These are phyloP conservation scores for Vickermania spadyakhi DNA, from an alignment of 208 protist species.

Conservation along the genomic window DNA sequence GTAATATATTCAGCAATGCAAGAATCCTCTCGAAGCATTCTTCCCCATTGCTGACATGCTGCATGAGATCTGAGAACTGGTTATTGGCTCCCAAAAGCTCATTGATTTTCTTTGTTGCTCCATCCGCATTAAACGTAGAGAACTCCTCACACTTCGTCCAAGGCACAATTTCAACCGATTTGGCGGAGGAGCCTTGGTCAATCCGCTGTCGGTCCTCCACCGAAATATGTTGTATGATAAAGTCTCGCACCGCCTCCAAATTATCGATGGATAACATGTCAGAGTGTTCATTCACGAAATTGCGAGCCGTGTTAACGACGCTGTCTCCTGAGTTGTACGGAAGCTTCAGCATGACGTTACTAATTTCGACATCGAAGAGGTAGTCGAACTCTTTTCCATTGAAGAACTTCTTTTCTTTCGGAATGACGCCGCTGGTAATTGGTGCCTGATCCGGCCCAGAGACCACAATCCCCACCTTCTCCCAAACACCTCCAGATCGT, in stretches of 20 bases:
- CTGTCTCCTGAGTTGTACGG: slow-evolving; percentile 88
- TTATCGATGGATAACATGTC: slow-evolving; percentile 72
- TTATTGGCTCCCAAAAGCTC: slow-evolving; percentile 16
- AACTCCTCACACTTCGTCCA: slow-evolving; percentile 18
- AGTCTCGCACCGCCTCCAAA: slow-evolving; percentile 89
- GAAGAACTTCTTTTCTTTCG: slow-evolving; percentile 52
- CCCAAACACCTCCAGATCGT: slow-evolving; percentile 65
- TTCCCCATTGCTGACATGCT: neutral
- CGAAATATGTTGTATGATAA: slow-evolving; percentile 74
- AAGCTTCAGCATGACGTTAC: slow-evolving; percentile 74
- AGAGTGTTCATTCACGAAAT: slow-evolving; percentile 80
- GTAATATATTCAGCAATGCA: slow-evolving; percentile 10
- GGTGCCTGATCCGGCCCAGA: slow-evolving; percentile 35
- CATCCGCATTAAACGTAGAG: slow-evolving; percentile 34
- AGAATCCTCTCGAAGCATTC: slow-evolving; percentile 7
- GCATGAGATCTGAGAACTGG: slow-evolving; percentile 6
- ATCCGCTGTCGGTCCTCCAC: slow-evolving; percentile 15
- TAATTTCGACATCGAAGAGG: slow-evolving; percentile 92
- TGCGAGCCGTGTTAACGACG: slow-evolving; percentile 77
- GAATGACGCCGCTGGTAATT: slow-evolving; percentile 22
- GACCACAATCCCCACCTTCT: slow-evolving; percentile 90
- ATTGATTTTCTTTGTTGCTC: slow-evolving; percentile 46
- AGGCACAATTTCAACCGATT: neutral
- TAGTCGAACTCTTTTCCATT: slow-evolving; percentile 92
- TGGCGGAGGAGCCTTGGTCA: neutral